phyloP scores from a whole-genome alignment of 192 early-diverging fungal genomes.

The Martensiomyces pterosporus region DNA sequence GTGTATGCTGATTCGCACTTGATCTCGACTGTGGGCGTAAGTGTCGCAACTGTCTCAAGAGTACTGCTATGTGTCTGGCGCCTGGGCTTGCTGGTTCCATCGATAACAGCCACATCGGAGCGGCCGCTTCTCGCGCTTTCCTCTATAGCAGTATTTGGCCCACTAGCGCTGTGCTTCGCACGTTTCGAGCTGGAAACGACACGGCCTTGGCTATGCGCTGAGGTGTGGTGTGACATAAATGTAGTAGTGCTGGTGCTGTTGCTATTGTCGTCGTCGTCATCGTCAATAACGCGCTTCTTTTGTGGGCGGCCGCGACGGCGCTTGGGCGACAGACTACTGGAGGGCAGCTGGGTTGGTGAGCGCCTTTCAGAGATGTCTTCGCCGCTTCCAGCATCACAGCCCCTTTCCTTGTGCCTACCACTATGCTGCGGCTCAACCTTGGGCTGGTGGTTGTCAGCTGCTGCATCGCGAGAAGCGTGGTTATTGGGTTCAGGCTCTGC shows the following conservation, averaged over 20 bases:
- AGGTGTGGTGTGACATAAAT: too few species aligned
- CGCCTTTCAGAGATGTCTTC: neutral
- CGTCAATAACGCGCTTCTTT: slow-evolving; percentile 23
- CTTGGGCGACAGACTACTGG: slow-evolving; percentile 18
- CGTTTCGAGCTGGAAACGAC: too few species aligned
- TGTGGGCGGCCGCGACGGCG: slow-evolving; percentile 10
- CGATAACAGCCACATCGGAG: slow-evolving; percentile 12
- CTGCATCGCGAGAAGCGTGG: neutral
- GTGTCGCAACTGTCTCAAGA: slow-evolving; percentile 4
- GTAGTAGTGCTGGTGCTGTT: too few species aligned
- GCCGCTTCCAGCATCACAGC: neutral
- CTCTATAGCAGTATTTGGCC: too few species aligned
- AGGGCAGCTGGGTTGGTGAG: neutral
- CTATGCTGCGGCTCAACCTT: too few species aligned
- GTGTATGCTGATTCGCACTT: slow-evolving; percentile 12
- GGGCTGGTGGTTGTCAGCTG: neutral
- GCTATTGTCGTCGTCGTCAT: slow-evolving; percentile 28
- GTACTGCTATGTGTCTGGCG: slow-evolving; percentile 14
- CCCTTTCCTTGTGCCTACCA: slow-evolving; percentile 1
- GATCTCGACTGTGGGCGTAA: slow-evolving; percentile 17
- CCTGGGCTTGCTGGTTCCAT: slow-evolving; percentile 15
- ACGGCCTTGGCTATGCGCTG: too few species aligned
- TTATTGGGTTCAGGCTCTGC: slow-evolving; percentile 4
- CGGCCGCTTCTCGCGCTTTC: too few species aligned
- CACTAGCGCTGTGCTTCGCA: too few species aligned